Evolutionary conservation across 176 grass and related monocot species (phyloP), one percentile per base, ranked within the genome.

Genomic region (Cymbopogon citratus): DNA sequence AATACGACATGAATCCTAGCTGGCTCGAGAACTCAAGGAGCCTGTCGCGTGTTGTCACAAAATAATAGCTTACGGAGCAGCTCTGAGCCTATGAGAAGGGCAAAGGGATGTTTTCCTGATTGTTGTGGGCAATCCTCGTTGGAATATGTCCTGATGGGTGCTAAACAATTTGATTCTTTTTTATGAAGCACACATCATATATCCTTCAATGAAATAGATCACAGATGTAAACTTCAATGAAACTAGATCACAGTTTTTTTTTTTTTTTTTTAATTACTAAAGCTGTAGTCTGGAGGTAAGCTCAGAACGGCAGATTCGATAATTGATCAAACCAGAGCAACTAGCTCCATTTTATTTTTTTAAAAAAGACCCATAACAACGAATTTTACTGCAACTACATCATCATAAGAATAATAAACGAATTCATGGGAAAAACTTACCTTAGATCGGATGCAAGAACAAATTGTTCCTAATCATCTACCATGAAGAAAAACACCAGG

Each of bases 371-470:
- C 24, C 29, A 31, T 18, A 33, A 62, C 28, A 24, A 70, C 13
- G 23, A 84, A 66, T n/a, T 35, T 9, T 15, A 35, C 39, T 56
- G 11, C 35, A 82, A 63, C 0, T 21, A 49, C 24, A 74, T 66
- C 24, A 74, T 66, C 38, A 69, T 60, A 68, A 19, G 0, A 79
- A 21, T 6, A 86, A 16, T 51, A 49, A 23, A 63, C 16, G 0
- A 61, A 60, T 36, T 81, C 33, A 16, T 10, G 19, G 41, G 34
- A 86, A 43, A 31, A 63, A 29, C 78, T 90, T 74, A 90, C 88
- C 75, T 79, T 41, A 12, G 29, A 10, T 57, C 29, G 7, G 59
- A 57, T 10, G 73, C 7, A 25, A 44, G 13, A 21, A 65, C 13
- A 5, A 5, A 27, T 15, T 34, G 11, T 73, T 85, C 36, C 5